phyloP scores from a whole-genome alignment of 768 basidiomycete species.

The Pulveroboletus sp. region DNA sequence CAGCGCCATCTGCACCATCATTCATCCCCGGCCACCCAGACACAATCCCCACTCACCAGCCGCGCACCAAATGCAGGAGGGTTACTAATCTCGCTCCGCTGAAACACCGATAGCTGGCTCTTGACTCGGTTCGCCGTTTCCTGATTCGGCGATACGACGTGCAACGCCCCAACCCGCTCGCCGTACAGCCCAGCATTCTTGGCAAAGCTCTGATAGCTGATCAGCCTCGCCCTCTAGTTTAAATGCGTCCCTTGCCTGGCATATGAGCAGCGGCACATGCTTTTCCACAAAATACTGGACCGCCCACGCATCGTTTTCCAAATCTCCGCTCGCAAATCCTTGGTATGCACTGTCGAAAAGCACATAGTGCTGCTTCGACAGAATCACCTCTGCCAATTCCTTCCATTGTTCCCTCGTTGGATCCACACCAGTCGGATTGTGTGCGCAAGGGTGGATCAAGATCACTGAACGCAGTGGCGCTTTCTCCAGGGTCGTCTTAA shows the following conservation, averaged over 20 bases:
- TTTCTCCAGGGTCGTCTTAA: conserved; percentile 54
- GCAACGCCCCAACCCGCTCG: conserved; percentile 92
- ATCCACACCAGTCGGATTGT: conserved; percentile 97
- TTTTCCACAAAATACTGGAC: conserved; percentile 82
- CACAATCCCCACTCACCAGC: conserved; percentile 49
- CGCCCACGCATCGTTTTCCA: conserved; percentile 90
- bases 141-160: conserved; percentile 63
- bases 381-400: conserved; percentile 67
- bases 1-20: conserved; percentile 55
- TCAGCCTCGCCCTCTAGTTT: conserved; percentile 9
- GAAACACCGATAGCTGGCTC: conserved; percentile 88
- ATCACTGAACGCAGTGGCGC: conserved; percentile 82
- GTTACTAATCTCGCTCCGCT: conserved; percentile 94
- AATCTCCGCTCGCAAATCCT: conserved; percentile 91
- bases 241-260: conserved; percentile 57
- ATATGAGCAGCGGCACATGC: conserved; percentile 76
- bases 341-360: conserved; percentile 98
- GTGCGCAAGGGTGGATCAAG: conserved; percentile 90
- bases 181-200: conserved; percentile 96
- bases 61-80: conserved; percentile 91
- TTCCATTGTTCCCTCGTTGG: conserved; percentile 88
- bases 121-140: conserved; percentile 72
- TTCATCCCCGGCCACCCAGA: background rate
- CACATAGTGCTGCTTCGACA: conserved; percentile 74
- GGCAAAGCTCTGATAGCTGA: conserved; percentile 76